A percentile compares a stretch with the other conserved stretches of the same genome.
Conservation (phyloP, 257 asterid genomes). For the Salvia rosmarinus region DNA sequence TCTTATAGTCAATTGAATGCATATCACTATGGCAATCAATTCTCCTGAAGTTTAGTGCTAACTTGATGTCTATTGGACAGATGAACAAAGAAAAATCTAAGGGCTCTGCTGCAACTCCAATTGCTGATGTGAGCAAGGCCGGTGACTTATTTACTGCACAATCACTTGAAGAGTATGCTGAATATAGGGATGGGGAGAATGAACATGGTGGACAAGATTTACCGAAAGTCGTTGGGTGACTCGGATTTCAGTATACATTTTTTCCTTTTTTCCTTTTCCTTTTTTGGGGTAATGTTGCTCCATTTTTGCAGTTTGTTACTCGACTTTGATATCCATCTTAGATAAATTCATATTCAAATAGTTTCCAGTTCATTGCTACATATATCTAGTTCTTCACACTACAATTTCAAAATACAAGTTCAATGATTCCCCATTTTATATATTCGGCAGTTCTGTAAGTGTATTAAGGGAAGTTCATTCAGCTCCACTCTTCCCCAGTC, state of each 20-base stretch:
- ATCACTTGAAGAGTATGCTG: conserved; percentile 59
- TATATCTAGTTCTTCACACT: background rate
- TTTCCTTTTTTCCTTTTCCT: background rate
- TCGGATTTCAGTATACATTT: conserved; percentile 9
- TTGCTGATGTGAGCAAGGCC: conserved; percentile 48
- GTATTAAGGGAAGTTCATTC: too few species aligned
- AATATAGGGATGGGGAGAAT: conserved; percentile 42
- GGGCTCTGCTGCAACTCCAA: conserved; percentile 39
- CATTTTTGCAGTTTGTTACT: conserved; percentile 28
- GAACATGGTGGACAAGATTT: conserved; percentile 38
- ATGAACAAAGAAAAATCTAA: conserved; percentile 75
- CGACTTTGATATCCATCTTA: background rate
- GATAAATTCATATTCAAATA: conserved; percentile 9
- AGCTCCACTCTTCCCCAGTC: background rate
- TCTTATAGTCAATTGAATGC: background rate
- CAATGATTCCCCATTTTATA: background rate
- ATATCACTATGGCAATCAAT: conserved; percentile 10
- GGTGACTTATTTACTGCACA: conserved; percentile 51
- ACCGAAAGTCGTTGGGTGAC: conserved; percentile 37
- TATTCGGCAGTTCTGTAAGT: background rate
- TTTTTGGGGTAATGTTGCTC: conserved; percentile 11
- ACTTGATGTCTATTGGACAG: conserved; percentile 45
- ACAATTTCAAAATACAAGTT: background rate
- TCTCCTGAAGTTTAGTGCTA: conserved; percentile 27
- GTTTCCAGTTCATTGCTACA: background rate